These are phyloP conservation scores for Clathrus columnatus DNA, from an alignment of 768 basidiomycete genomes.

Conservation along the genomic window DNA sequence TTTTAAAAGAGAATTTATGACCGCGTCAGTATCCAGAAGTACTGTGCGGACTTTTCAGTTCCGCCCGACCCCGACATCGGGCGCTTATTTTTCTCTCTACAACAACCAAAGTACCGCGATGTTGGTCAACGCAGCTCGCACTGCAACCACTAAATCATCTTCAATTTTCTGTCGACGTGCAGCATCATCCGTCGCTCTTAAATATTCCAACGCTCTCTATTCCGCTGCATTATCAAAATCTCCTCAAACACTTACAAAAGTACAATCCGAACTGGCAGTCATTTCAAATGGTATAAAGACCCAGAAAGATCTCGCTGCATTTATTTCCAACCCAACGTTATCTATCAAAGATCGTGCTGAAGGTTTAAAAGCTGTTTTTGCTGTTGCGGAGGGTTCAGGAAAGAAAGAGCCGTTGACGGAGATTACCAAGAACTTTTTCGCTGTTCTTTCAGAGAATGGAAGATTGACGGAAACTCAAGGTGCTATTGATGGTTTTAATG, in stretches of 20 bases:
- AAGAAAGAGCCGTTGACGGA: slow-evolving; percentile 77
- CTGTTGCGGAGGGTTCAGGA: slow-evolving; percentile 53
- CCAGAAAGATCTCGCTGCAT: slow-evolving; percentile 53
- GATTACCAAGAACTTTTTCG: slow-evolving; percentile 86
- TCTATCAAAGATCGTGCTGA: slow-evolving; percentile 65
- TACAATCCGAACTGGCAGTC: slow-evolving; percentile 72
- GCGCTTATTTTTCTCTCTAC: background rate
- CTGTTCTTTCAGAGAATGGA: slow-evolving; percentile 87
- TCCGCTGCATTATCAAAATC: slow-evolving; percentile 78
- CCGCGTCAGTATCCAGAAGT: too few species aligned
- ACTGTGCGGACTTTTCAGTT: too few species aligned
- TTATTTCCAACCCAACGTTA: slow-evolving; percentile 88
- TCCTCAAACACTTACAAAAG: slow-evolving; percentile 70
- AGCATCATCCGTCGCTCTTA: slow-evolving; percentile 67
- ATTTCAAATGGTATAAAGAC: slow-evolving; percentile 64
- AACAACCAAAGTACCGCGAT: slow-evolving; percentile 32
- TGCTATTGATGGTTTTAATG: slow-evolving; percentile 87
- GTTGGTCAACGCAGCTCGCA: slow-evolving; percentile 48
- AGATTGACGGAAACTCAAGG: slow-evolving; percentile 75
- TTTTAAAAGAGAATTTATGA: too few species aligned
- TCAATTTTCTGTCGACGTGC: slow-evolving; percentile 57
- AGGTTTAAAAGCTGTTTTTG: slow-evolving; percentile 60
- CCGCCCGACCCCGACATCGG: background rate
- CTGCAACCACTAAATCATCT: slow-evolving; percentile 31
- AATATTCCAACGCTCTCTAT: slow-evolving; percentile 79